phyloP scores from a whole-genome alignment of 257 asterid species.

The Plantago elongata region DNA sequence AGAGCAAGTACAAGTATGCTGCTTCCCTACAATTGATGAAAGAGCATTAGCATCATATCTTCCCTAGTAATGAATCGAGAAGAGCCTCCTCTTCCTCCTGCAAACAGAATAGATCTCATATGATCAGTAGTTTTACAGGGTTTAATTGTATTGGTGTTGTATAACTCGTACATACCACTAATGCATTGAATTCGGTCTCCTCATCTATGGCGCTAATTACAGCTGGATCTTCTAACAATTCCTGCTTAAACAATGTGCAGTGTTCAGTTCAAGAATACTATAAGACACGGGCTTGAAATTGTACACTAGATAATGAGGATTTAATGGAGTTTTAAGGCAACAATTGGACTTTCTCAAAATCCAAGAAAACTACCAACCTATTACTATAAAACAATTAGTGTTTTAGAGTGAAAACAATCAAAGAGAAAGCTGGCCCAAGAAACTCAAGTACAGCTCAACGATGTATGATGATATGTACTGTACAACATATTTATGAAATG shows the following conservation, averaged over 20 bases:
- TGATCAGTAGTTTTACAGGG: constrained; percentile 10
- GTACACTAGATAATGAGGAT: neutral
- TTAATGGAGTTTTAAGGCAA: neutral
- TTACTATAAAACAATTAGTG: neutral
- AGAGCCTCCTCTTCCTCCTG: constrained; percentile 98
- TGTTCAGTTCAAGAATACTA: neutral
- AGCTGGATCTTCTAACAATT: constrained; percentile 86
- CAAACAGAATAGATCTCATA: constrained; percentile 21
- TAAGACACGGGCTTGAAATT: neutral
- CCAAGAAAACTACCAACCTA: neutral
- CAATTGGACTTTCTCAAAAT: neutral
- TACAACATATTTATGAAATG: too few species aligned
- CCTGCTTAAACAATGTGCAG: constrained; percentile 41
- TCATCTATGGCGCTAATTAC: constrained; percentile 77
- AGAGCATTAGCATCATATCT: constrained; percentile 35
- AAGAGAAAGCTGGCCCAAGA: too few species aligned
- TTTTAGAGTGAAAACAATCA: neutral
- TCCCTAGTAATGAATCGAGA: constrained; percentile 77
- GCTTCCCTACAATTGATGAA: constrained; percentile 15
- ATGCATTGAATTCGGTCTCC: constrained; percentile 97
- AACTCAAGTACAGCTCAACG: too few species aligned
- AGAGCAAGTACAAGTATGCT: constrained; percentile 11
- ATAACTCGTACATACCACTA: constrained; percentile 55
- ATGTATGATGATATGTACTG: too few species aligned
- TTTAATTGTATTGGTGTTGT: constrained; percentile 16